A percentile compares a stretch with the other conserved stretches of the same genome.
These are phyloP conservation scores for Voacanga thouarsii DNA, from an alignment of 257 asterid genomes.

Conservation along the genomic window DNA sequence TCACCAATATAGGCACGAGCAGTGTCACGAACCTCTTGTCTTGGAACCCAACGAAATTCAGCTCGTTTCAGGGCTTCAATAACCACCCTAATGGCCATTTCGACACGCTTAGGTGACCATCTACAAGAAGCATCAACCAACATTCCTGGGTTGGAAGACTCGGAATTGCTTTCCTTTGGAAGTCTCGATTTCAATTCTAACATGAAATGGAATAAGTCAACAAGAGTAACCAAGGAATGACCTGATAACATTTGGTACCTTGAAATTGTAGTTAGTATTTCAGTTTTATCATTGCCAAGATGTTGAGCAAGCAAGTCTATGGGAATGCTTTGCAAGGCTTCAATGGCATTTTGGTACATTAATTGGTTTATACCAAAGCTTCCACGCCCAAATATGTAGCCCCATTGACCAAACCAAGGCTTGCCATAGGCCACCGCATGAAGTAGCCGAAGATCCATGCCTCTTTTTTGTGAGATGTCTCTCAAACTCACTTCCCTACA, in stretches of 20 bases:
- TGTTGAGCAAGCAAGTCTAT: constrained; percentile 51
- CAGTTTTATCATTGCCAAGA: constrained; percentile 28
- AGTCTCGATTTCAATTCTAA: constrained; percentile 52
- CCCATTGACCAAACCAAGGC: constrained; percentile 93
- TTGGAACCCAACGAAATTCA: constrained; percentile 76
- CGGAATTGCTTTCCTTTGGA: constrained; percentile 46
- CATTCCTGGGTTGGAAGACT: constrained; percentile 43
- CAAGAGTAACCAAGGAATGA: constrained; percentile 54
- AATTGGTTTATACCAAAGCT: constrained; percentile 59
- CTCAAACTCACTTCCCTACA: constrained; percentile 83
- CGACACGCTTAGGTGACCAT: constrained; percentile 94
- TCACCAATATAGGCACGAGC: constrained; percentile 91
- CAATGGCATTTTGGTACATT: constrained; percentile 56
- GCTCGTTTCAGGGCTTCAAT: constrained; percentile 79
- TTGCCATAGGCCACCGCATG: constrained; percentile 69
- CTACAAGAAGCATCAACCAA: constrained; percentile 79
- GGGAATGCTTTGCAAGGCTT: constrained; percentile 61
- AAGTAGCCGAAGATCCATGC: constrained; percentile 79
- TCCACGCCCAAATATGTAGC: constrained; percentile 66
- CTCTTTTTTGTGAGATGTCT: constrained; percentile 65
- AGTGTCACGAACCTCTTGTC: constrained; percentile 82
- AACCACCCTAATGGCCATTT: constrained; percentile 89
- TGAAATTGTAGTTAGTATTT: constrained; percentile 47
- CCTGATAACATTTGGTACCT: constrained; percentile 71
- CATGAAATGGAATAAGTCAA: constrained; percentile 73